Base-by-base conservation (phyloP, 768 basidiomycete genomes). In the Calocybe indica region DNA sequence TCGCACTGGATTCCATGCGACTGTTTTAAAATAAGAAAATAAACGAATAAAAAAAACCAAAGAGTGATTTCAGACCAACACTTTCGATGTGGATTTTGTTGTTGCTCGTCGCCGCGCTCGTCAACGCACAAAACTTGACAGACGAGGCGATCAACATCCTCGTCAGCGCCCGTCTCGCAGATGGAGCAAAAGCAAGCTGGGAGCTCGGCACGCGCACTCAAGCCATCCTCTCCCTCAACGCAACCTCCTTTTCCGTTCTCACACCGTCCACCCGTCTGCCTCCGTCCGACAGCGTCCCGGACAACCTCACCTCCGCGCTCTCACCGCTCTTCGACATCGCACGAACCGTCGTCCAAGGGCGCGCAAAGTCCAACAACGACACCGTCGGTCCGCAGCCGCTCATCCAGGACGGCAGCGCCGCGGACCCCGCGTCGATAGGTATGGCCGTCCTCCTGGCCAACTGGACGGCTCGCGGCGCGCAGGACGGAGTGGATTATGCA, bases 361-460 rank as follows among this genome's bases (percentile, higher is more conserved):
- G 79, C 32, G 56, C 73, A 8, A 37, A 45, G 5, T 66, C 73
- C 5, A 79, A 72, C 55, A 69, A 62, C 30, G 65, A 70, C 30
- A 55, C 67, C 10, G 60, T 64, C 2, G 78, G 75, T 11, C 78
- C 83, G 1, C 79, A 80, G 54, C 77, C 84, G 0, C 67, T 92
- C 12, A 64, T 82, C 5, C 55, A 65, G 3, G 73, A 76, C 37
- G 79, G 82, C 30, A 70, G 74, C 36, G 82, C 85, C 11, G 87
- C 82, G 0, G 92, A 95, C 58, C 91, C 92, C 0, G 79, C 90
- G 0, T 83, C 81, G 40, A 74, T 86, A n/a, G 89, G 88, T 2
- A 73, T 85, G 31, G 74, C 83, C 0, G 79, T 89, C 15, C 70
- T 90, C 33, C 60, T 79, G 7, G 74, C 76, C 0, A 75, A 76